Conservation (phyloP, 2,329 filamentous ascomycete genomes). For the Madurella fahalii region DNA sequence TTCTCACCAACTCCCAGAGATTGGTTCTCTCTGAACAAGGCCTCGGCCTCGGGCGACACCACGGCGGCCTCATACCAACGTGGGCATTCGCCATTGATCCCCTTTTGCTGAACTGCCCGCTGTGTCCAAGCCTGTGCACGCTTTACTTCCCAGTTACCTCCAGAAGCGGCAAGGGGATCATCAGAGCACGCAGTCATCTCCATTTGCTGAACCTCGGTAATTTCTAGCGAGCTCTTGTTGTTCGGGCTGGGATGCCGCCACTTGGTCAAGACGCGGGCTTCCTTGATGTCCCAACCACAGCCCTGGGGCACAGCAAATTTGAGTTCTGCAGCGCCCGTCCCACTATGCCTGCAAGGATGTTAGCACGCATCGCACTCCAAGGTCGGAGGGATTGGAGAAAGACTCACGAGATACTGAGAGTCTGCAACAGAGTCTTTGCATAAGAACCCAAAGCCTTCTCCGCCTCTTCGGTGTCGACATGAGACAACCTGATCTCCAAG, state of each 20-base stretch:
- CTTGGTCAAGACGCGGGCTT: conserved; percentile 19
- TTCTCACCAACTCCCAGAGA: conserved; percentile 24
- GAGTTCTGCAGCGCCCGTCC: not conserved
- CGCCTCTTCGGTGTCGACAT: conserved; percentile 18
- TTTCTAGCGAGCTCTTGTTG: conserved; percentile 16
- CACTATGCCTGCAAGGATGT: conserved; percentile 2
- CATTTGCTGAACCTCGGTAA: conserved; percentile 23
- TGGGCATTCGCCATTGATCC: conserved; percentile 18
- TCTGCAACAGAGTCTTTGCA: conserved; percentile 25
- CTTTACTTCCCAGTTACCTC: not conserved
- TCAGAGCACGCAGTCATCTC: conserved; percentile 2
- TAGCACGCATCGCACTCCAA: not conserved
- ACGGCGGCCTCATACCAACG: conserved; percentile 32
- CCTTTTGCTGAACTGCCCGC: conserved; percentile 7
- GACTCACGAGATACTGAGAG: conserved; percentile 25
- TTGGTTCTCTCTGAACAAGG: conserved; percentile 26
- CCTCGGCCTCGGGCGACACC: conserved; percentile 25
- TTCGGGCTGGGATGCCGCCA: conserved; percentile 19
- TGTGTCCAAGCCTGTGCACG: conserved; percentile 2
- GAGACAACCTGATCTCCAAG: conserved; percentile 24
- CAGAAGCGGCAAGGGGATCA: not conserved
- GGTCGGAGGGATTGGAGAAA: not conserved
- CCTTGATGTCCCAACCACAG: not conserved
- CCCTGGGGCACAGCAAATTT: conserved; percentile 5
- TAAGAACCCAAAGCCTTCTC: conserved; percentile 25